Evolutionary conservation across 2,329 filamentous ascomycete species (phyloP).

Genomic region (Rugonectria rugulosa): DNA sequence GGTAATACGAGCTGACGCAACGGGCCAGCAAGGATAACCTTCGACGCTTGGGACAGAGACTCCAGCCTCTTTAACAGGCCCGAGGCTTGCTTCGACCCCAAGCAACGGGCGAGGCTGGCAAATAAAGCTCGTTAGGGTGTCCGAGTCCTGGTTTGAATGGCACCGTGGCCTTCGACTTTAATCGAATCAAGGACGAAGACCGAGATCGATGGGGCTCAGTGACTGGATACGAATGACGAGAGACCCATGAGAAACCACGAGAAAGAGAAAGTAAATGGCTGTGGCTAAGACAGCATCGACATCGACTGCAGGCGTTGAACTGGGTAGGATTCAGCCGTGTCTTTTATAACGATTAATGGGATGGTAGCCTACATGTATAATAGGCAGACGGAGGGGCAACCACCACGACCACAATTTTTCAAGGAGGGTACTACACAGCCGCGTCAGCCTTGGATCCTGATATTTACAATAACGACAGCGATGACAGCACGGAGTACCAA

Average conservation of each 20-base stretch:
- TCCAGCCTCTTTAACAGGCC: slow-evolving; percentile 28
- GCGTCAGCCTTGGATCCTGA: slow-evolving; percentile 33
- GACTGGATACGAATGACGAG: not conserved
- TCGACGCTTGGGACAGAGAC: slow-evolving; percentile 23
- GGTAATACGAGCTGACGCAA: slow-evolving; percentile 40
- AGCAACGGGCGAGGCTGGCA: slow-evolving; percentile 35
- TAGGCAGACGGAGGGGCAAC: no score
- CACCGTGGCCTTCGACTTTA: not conserved
- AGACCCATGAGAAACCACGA: not conserved
- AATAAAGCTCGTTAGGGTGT: slow-evolving; percentile 16
- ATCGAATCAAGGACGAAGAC: no score
- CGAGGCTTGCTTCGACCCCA: slow-evolving; percentile 19
- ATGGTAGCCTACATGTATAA: no score
- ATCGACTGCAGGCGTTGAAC: no score
- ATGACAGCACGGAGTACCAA: not conserved
- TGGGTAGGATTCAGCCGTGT: no score
- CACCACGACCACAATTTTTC: no score
- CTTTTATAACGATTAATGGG: no score
- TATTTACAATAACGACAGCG: not conserved
- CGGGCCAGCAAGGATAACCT: slow-evolving; percentile 14
- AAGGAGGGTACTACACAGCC: no score
- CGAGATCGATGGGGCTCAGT: slow-evolving; percentile 5
- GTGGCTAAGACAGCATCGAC: no score
- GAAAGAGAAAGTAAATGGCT: no score
- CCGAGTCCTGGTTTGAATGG: slow-evolving; percentile 15